Conservation (phyloP, 257 asterid species). For the Marsdenia floribunda region DNA sequence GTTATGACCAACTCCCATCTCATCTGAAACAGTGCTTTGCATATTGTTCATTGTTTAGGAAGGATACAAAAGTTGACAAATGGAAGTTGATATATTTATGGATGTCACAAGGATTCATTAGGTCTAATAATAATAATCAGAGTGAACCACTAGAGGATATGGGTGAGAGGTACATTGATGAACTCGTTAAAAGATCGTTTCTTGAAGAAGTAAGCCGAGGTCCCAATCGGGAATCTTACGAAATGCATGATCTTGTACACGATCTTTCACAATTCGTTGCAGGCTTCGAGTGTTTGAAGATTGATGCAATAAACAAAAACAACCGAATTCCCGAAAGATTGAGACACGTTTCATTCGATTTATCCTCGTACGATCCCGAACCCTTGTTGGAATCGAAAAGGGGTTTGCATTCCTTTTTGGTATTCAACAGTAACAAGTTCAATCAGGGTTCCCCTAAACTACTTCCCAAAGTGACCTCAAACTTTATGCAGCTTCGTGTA, state of each 20-base stretch:
- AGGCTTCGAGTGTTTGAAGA: background rate
- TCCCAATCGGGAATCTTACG: conserved; percentile 1
- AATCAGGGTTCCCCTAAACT: background rate
- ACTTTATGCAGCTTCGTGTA: background rate
- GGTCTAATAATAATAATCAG: background rate
- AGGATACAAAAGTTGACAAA: conserved; percentile 9
- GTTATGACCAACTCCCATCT: conserved; percentile 17
- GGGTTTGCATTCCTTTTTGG: background rate
- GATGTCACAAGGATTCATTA: conserved; percentile 24
- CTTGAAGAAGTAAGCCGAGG: background rate
- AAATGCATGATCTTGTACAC: conserved; percentile 6
- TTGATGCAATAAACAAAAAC: background rate
- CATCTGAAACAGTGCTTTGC: conserved; percentile 23
- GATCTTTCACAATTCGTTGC: background rate
- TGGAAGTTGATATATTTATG: conserved; percentile 16
- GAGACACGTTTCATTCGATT: background rate
- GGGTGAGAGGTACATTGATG: conserved; percentile 12
- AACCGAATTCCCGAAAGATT: background rate
- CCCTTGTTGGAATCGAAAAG: background rate
- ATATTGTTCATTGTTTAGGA: conserved; percentile 22
- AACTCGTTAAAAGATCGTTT: conserved; percentile 8
- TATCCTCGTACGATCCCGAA: background rate
- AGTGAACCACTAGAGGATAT: conserved; percentile 14
- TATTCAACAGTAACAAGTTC: background rate
- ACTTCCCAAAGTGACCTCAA: background rate